Evolutionary conservation across 2,329 filamentous ascomycete genomes (phyloP).

Genomic region (Exophiala lecanii-corni): DNA sequence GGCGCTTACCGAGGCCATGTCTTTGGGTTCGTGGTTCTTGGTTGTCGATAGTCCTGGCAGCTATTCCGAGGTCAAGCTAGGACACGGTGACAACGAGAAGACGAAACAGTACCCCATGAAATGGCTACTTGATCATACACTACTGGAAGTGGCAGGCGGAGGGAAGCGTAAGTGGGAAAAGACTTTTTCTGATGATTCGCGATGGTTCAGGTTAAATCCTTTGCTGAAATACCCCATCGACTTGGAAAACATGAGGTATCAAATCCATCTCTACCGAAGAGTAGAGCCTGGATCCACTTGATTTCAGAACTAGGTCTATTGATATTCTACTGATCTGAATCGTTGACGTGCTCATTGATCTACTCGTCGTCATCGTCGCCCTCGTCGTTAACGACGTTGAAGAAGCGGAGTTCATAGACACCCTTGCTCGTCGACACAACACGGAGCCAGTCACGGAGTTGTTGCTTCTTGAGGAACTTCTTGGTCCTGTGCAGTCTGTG

Average conservation of each 20-base stretch:
- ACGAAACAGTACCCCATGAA: conserved; percentile 79
- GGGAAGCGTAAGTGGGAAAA: conserved; percentile 60
- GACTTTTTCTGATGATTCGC: conserved; percentile 67
- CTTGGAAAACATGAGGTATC: conserved; percentile 92
- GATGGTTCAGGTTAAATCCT: conserved; percentile 75
- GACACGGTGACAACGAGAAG: conserved; percentile 38
- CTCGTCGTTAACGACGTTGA: conserved; percentile 99
- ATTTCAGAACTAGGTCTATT: background rate
- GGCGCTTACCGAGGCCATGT: conserved; percentile 56
- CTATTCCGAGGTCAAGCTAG: conserved; percentile 77
- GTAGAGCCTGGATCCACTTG: conserved; percentile 1
- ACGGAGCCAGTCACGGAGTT: conserved; percentile 99
- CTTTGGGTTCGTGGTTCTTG: conserved; percentile 63
- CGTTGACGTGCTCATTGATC: too few relatives aligned
- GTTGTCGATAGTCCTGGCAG: conserved; percentile 91
- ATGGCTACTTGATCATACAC: conserved; percentile 80
- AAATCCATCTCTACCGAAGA: conserved; percentile 73
- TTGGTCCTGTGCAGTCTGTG: conserved; percentile 65
- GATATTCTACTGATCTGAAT: conserved; percentile 2
- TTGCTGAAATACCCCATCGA: conserved; percentile 71
- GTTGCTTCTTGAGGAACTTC: conserved; percentile 99
- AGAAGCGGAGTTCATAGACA: conserved; percentile 99
- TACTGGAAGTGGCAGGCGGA: conserved; percentile 48
- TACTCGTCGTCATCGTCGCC: conserved; percentile 98
- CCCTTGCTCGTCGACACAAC: conserved; percentile 97